Conservation (phyloP, 139 green algal species). For the Volvox africanus region DNA sequence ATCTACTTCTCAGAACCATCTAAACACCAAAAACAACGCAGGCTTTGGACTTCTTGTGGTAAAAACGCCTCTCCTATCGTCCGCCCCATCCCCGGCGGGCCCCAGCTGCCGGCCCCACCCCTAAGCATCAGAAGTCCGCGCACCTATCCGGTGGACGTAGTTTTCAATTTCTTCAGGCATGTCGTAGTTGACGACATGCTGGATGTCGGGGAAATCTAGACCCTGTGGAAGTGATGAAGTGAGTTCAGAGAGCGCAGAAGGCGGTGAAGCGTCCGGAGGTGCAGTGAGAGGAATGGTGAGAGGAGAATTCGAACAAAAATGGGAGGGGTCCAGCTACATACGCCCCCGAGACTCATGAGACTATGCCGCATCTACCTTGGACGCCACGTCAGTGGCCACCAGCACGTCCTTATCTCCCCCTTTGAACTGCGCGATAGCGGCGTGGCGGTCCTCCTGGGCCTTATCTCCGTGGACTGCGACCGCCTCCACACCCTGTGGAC, state of each 20-base stretch:
- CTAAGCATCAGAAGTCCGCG: background rate
- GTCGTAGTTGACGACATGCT: slow-evolving; percentile 99
- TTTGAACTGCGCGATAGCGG: slow-evolving; percentile 95
- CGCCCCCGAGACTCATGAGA: no score
- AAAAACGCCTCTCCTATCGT: no score
- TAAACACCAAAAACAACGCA: no score
- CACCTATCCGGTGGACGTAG: slow-evolving; percentile 93
- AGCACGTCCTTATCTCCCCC: slow-evolving; percentile 92
- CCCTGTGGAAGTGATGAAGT: background rate
- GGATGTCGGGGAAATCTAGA: slow-evolving; percentile 88
- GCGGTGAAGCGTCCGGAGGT: no score
- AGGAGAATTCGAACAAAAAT: background rate
- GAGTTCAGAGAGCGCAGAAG: background rate
- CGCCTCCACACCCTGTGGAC: slow-evolving; percentile 91
- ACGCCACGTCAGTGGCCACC: slow-evolving; percentile 97
- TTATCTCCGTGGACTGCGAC: slow-evolving; percentile 97
- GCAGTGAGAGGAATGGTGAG: background rate
- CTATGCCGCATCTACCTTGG: slow-evolving; percentile 75
- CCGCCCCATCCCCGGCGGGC: no score
- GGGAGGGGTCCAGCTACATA: background rate
- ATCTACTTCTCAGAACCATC: no score
- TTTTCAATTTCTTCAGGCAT: slow-evolving; percentile 99
- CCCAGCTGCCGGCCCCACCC: background rate
- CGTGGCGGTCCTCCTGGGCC: slow-evolving; percentile 93
- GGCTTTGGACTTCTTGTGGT: no score